Base-by-base conservation (phyloP, 2,329 filamentous ascomycete genomes). In the Cytospora paraplurivora region DNA sequence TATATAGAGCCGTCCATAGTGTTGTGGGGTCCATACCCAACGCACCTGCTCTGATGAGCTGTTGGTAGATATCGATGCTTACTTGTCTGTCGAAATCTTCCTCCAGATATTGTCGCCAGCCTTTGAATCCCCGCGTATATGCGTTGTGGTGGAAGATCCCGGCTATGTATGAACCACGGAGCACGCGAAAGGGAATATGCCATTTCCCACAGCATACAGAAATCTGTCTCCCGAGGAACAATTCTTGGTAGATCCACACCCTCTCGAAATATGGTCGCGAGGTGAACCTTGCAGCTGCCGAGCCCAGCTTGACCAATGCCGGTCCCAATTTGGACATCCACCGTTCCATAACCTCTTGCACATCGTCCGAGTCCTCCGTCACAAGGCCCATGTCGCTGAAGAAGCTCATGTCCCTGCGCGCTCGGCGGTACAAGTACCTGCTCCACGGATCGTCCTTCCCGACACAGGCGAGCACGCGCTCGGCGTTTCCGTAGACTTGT, bases 161-260 rank as follows among this genome's bases (percentile, higher is more conserved):
- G 32, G 34, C 17, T 8, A 33, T 13, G 13, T 11, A 33, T 3
- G 58, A 21, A 4, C n/a, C 37, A 17, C 17, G 27, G 1, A 62
- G 19, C 1, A 33, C 11, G 11, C 12, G 7, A 11, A 59, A 2
- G 27, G 47, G 17, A 10, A 59, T 4, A 21, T 10, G 17, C 5
- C 35, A 7, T 7, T 37, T 13, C 10, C 37, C 59, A 41, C 59
- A 65, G 50, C 50, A 62, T 5, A 62, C 13, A 12, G 17, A 7
- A 3, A 56, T 15, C 0, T 35, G 3, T 0, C 4, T 37, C 2
- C 59, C 55, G 1, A 59, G 47, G 12, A 51, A 56, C 1, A 65
- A 1, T 7, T 65, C 59, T 35, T 65, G 63, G 17, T 52, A 56
- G 1, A 62, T 37, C 63, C 63, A 65, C 4, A 65, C 59, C 7